These are phyloP conservation scores for Russula griseocarnosa DNA, from an alignment of 768 basidiomycete species.

Conservation along the genomic window DNA sequence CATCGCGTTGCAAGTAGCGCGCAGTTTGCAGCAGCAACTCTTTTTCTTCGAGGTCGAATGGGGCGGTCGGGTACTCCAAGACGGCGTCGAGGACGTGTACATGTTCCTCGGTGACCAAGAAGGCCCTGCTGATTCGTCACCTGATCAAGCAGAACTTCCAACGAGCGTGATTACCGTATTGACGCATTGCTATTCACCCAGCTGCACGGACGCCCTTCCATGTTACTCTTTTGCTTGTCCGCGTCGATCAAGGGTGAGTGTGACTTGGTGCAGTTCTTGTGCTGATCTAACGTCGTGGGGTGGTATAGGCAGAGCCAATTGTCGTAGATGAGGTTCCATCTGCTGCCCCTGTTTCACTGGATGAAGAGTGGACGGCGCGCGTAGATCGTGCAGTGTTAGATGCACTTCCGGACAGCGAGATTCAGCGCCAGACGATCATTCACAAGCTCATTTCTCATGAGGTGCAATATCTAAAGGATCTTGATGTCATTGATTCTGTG, in stretches of 20 bases:
- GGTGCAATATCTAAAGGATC: slow-evolving; percentile 83
- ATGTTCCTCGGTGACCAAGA: slow-evolving; percentile 85
- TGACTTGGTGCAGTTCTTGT: background rate
- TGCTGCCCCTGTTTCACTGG: slow-evolving; percentile 19
- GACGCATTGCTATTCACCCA: slow-evolving; percentile 86
- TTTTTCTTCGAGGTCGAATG: slow-evolving; percentile 98
- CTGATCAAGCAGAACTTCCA: slow-evolving; percentile 69
- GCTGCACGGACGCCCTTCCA: slow-evolving; percentile 71
- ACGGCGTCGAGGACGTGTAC: slow-evolving; percentile 90
- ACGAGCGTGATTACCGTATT: slow-evolving; percentile 88
- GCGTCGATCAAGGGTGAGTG: slow-evolving; percentile 47
- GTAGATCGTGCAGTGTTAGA: slow-evolving; percentile 48
- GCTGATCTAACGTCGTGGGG: background rate
- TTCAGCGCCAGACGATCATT: slow-evolving; percentile 83
- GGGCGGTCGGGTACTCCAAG: slow-evolving; percentile 76
- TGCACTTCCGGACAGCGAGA: slow-evolving; percentile 69
- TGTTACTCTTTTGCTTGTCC: slow-evolving; percentile 87
- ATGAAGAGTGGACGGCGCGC: slow-evolving; percentile 49
- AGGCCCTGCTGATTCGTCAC: slow-evolving; percentile 54
- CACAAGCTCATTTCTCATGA: slow-evolving; percentile 86
- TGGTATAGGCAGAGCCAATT: slow-evolving; percentile 6
- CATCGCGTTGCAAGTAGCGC: slow-evolving; percentile 81
- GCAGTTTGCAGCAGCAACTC: slow-evolving; percentile 85
- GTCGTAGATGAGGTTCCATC: slow-evolving; percentile 15
- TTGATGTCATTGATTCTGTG: slow-evolving; percentile 75